phyloP scores from a whole-genome alignment of 345 rosid species.

The Euphorbia peplus region DNA sequence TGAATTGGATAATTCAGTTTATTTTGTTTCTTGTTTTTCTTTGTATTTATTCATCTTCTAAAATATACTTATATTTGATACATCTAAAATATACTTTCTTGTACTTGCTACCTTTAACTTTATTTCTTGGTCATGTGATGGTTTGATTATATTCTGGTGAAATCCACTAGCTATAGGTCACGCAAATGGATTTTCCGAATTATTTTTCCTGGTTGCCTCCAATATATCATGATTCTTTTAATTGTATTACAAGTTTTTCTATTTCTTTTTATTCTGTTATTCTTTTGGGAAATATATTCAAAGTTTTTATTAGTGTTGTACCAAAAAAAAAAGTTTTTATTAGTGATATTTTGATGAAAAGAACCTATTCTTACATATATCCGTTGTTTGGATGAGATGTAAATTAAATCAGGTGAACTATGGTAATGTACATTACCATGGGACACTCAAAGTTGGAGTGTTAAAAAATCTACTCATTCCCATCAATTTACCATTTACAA shows the following conservation, averaged over 20 bases:
- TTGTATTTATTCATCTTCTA: not conserved
- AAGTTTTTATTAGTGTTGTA: not conserved
- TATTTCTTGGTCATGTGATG: too few relatives aligned
- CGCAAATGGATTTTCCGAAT: not conserved
- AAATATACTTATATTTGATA: not conserved
- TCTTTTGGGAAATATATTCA: not conserved
- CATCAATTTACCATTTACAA: too few relatives aligned
- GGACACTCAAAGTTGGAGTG: too few relatives aligned
- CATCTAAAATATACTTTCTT: not conserved
- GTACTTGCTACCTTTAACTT: not conserved
- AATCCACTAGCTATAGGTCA: not conserved
- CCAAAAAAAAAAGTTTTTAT: not conserved
- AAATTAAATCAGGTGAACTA: too few relatives aligned
- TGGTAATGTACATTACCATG: too few relatives aligned
- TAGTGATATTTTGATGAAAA: not conserved
- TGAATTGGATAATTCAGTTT: conserved; percentile 3
- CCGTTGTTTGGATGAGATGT: too few relatives aligned
- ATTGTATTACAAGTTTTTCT: not conserved
- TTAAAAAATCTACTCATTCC: too few relatives aligned
- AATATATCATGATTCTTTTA: too few relatives aligned
- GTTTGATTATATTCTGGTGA: not conserved
- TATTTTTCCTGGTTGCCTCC: too few relatives aligned
- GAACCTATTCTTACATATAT: not conserved
- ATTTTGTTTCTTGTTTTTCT: not conserved
- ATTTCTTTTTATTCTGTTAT: not conserved